Evolutionary conservation across 495 filamentous ascomycete genomes (phyloP), one percentile per base, ranked within the genome.

Genomic region (Paragyromitra xinjiangensis): DNA sequence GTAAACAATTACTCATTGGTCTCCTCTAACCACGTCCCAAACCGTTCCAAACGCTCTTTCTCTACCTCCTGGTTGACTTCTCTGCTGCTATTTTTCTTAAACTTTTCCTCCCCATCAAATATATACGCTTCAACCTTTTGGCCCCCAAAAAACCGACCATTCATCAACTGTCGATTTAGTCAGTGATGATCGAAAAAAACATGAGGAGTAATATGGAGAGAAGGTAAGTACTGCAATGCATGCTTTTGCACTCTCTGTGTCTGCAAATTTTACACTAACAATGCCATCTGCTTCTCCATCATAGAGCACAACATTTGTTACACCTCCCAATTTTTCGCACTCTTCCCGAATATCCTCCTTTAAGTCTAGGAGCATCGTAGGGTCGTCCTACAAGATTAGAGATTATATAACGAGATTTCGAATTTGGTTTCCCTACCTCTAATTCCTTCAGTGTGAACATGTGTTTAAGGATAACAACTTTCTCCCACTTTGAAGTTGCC

Each of bases 361-460:
- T 83, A 98, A 97, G 73, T 98, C 95, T 6, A 94, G 86, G 63
- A 95, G 88, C 2, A 92, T 92, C 0, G 90, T 88, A 2, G 93
- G 90, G 82, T 99, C 95, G 69, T 95, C 92, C 82, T 92, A 68
- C 58, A 44, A 26, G 51, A 56, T 22, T 86, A 72, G 84, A 80
- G 16, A 72, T 19, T 6, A 19, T 40, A 16, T 26, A 12, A 40
- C 12, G 16, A 26, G 6, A 11, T 6, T 6, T 24, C 11, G 48
- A 44, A 29, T 0, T 6, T 7, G 9, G 34, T 71, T 8, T 40
- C 26, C 84, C 6, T 81, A 90, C 89, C 80, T 90, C 89, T 59
- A 99, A 85, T 84, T 97, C 93, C 42, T 91, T 80, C 37, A 96
- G 86, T 9, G 94, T 97, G 83, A 99, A 99, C 93, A 97, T 96